Base-by-base conservation (phyloP, 2,329 filamentous ascomycete species). In the Exophiala sp. region DNA sequence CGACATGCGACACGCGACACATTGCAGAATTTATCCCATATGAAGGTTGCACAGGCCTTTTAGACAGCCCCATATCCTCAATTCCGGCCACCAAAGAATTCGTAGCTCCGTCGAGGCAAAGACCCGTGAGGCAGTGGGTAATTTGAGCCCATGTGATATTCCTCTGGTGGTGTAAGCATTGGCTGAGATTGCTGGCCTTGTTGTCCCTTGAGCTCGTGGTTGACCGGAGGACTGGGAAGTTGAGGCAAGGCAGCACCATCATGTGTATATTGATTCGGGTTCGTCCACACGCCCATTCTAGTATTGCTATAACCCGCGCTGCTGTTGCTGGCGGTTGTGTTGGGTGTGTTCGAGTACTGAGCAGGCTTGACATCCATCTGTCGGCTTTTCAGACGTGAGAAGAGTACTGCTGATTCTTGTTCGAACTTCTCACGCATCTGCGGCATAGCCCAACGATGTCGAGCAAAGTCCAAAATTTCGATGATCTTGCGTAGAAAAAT, bases 341-440 rank as follows among this genome's bases (percentile, higher is more conserved):
- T 32, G 35, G 40, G 14, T 20, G 41, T 8, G 18, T 21, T 47
- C 9, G 54, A 39, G 33, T 52, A 52, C 29, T 55, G 57, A 6
- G 24, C 42, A 10, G 57, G 16, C 16, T 32, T 43, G 5, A 47
- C 12, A 14, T 57, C 54, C 45, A 44, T 40, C 43, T 63, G 61
- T 29, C 56, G 40, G 40, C 44, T 59, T 33, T 57, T 59, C 33
- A 64, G 48, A 29, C 59, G 59, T 18, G 51, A 59, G 29, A 59
- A 57, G 35, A 64, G 55, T 5, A 63, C 62, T 11, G 60, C 62
- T 11, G 62, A 62, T 40, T 64, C 62, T 47, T 62, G 59, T 21
- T 63, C 59, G 41, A 63, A 64, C 42, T 51, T 53, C 40, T 62
- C 55, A 16, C 49, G 46, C 50, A 63, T 52, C 20, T 58, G 55